Evolutionary conservation across 441 rosid genomes (phyloP), one percentile per base, ranked within the genome.

Genomic region (Gossypium schwendimanii): DNA sequence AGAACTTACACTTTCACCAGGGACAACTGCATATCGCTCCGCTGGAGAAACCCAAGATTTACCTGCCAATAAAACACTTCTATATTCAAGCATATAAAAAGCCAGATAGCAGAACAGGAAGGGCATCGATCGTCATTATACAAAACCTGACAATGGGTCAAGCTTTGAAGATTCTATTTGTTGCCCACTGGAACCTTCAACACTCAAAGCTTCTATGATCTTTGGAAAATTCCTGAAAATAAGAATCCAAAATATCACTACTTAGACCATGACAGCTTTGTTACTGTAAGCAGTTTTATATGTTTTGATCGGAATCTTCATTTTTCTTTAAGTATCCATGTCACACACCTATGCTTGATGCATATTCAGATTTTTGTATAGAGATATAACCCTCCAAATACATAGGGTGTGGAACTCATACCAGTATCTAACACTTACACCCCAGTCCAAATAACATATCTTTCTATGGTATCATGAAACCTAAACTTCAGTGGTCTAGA

Each of bases 11-110:
- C 84, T 84, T 88, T 95, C 97, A 70, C 83, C 85, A 12, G 97
- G 98, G 82, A 91, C 99, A 77, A 90, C 86, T 1, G 98, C 97
- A 79, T 95, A 95, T 91, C 97, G 86, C 83, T 89, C 97, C 1
- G 94, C 76, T 53, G 86, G 96, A 20, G 97, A 87, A 60, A 95
- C 87, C 98, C 97, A 93, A 75, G 78, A 80, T 85, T 90, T 95
- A 69, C 97, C 97, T 91, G 88, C 75, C 53, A 69, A 75, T 24
- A 6, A 50, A 76, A 72, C 49, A 26, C 18, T 49, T 17, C 10
- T 39, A 39, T 33, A 59, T 75, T 58, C 39, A 61, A 70, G 15
- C 26, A 36, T 17, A 26, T 39, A 64, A 49, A 53, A 5, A n/a
- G 17, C 15, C 45, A 45, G 24, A 55, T 47, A 1, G 33, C 12